A percentile compares a stretch with the other conserved stretches of the same genome.
Conservation (phyloP, 176 grass and related monocot species). For the Eremochloa ophiuroides region DNA sequence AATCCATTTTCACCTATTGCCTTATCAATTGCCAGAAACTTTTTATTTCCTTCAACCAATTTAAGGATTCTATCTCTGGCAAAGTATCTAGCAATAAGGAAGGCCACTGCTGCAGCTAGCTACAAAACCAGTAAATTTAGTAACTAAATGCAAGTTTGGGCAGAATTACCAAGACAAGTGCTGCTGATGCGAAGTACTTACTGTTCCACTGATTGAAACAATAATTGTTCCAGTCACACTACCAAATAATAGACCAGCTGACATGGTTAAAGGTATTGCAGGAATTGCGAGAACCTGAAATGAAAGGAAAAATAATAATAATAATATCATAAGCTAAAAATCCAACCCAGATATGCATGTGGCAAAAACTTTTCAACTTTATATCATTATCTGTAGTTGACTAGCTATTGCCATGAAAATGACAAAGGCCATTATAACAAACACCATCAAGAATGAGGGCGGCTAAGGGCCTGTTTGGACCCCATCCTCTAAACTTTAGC, state of each 20-base stretch:
- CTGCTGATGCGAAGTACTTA: constrained; percentile 41
- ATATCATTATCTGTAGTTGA: not conserved
- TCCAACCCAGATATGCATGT: constrained; percentile 14
- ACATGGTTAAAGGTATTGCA: constrained; percentile 97
- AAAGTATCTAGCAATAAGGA: constrained; percentile 99
- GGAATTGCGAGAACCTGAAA: constrained; percentile 95
- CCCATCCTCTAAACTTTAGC: too few species aligned
- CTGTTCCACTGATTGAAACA: constrained; percentile 94
- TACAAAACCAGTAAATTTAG: constrained; percentile 40
- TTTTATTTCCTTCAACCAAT: constrained; percentile 97
- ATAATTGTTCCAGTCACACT: constrained; percentile 82
- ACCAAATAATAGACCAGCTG: constrained; percentile 86
- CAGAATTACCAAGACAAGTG: not conserved
- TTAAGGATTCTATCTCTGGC: constrained; percentile 95
- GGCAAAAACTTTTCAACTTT: not conserved
- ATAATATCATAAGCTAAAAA: not conserved
- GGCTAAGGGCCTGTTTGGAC: too few species aligned
- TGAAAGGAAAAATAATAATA: not conserved
- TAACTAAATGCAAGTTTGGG: not conserved
- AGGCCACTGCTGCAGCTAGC: constrained; percentile 82
- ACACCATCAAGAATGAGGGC: not conserved
- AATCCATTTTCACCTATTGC: constrained; percentile 99
- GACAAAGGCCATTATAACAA: not conserved
- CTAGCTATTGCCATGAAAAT: not conserved
- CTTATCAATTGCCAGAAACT: constrained; percentile 97